Percentiles rank a stretch among this genome's conserved stretches.
Evolutionary conservation across 2,329 filamentous ascomycete species (phyloP).

Genomic region (Beauveria sp.): DNA sequence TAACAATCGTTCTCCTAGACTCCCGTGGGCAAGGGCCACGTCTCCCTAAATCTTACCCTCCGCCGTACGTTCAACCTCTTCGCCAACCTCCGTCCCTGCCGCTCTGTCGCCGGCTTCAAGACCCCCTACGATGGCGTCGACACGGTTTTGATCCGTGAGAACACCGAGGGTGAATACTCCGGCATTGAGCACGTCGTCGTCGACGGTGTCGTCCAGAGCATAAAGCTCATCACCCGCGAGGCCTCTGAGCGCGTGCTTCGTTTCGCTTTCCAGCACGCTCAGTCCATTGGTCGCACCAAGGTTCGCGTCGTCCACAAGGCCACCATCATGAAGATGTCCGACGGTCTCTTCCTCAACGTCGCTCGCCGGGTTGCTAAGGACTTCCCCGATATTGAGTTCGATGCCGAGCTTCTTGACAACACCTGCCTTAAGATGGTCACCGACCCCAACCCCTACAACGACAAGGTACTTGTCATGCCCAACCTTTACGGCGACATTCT

Average conservation of each 20-base stretch:
- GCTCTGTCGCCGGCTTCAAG: constrained; percentile 95
- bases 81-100: constrained; percentile 96
- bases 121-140: constrained; percentile 96
- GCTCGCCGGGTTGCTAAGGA: constrained; percentile 85
- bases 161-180: constrained; percentile 99
- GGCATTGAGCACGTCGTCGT: constrained; percentile 98
- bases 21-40: constrained; percentile 95
- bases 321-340: constrained; percentile 99
- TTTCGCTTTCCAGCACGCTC: constrained; percentile 97
- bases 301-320: constrained; percentile 98
- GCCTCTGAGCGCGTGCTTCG: constrained; percentile 92
- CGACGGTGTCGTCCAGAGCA: constrained; percentile 96
- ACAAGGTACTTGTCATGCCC: constrained; percentile 97
- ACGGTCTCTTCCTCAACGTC: constrained; percentile 92
- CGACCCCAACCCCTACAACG: constrained; percentile 93
- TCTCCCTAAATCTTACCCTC: constrained; percentile 97
- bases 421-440: constrained; percentile 98
- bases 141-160: constrained; percentile 96
- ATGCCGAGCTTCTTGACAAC: constrained; percentile 97
- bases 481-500: constrained; percentile 99
- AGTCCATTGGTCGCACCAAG: constrained; percentile 90
- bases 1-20: constrained; percentile 46
- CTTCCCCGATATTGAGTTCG: constrained; percentile 92
- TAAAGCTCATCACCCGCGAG: constrained; percentile 97
- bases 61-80: constrained; percentile 99